These are phyloP conservation scores for Trametes sp. DNA, from an alignment of 1,284 basidiomycete species.

Conservation along the genomic window DNA sequence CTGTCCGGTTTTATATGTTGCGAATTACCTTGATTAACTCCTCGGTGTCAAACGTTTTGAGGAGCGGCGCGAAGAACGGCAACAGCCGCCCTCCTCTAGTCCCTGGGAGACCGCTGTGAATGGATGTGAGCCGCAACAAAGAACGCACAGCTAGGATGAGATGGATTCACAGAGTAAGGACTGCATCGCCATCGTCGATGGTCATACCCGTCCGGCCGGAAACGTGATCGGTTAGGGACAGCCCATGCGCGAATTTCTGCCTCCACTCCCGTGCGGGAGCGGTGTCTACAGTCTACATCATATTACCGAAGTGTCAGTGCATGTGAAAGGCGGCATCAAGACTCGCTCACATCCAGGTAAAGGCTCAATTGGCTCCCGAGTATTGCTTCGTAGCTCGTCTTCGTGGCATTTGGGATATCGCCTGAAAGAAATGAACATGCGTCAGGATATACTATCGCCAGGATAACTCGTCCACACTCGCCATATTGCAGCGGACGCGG, in stretches of 20 bases:
- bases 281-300: conserved; percentile 7
- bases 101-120: not conserved
- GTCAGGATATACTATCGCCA: not conserved
- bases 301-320: too few species aligned
- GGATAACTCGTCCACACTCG: not conserved
- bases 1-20: too few species aligned
- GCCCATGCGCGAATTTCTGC: not conserved
- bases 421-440: not conserved
- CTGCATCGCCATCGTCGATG: conserved; percentile 4
- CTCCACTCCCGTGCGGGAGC: conserved; percentile 4
- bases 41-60: conserved; percentile 2
- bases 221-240: conserved; percentile 4
- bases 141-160: not conserved
- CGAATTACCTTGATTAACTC: conserved; percentile 11
- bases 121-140: not conserved
- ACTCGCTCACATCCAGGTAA: not conserved
- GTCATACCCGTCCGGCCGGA: not conserved
- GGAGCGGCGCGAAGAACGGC: not conserved
- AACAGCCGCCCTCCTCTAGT: not conserved
- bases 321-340: too few species aligned
- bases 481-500: not conserved
- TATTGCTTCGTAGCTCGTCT: conserved; percentile 1
- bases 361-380: not conserved
- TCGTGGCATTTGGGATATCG: not conserved
- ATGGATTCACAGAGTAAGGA: conserved; percentile 1